These are phyloP conservation scores for Lactifluus piperatus DNA, from an alignment of 768 basidiomycete genomes.

Conservation along the genomic window DNA sequence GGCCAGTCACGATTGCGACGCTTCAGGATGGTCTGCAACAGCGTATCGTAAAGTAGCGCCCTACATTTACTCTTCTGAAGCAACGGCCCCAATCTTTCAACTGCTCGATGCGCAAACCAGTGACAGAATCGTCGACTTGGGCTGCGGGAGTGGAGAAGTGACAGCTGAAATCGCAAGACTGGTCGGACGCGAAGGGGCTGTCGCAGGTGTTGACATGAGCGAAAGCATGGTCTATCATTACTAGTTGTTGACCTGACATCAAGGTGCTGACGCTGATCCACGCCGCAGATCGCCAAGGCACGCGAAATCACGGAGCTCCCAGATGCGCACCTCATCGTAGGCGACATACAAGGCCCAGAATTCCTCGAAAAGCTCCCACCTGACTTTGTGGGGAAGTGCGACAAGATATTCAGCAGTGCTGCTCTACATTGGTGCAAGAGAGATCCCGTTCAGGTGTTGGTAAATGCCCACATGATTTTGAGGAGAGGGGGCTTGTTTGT, in stretches of 20 bases:
- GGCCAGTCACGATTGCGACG: background rate
- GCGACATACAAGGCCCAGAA: constrained; percentile 39
- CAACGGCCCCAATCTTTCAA: constrained; percentile 45
- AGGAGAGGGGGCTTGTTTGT: constrained; percentile 66
- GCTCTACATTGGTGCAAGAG: constrained; percentile 81
- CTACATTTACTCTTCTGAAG: constrained; percentile 59
- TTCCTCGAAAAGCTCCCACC: constrained; percentile 20
- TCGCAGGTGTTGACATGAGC: constrained; percentile 65
- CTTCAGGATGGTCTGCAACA: constrained; percentile 45
- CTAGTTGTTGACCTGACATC: background rate
- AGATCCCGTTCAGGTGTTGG: constrained; percentile 56
- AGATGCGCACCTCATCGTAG: constrained; percentile 27
- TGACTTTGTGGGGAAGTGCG: constrained; percentile 38
- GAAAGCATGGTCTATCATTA: constrained; percentile 57
- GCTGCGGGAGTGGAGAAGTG: constrained; percentile 79
- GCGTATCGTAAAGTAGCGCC: constrained; percentile 55
- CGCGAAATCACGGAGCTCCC: constrained; percentile 13
- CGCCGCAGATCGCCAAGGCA: constrained; percentile 45
- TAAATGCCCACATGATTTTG: constrained; percentile 48
- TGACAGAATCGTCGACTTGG: constrained; percentile 65
- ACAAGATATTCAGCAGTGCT: constrained; percentile 76
- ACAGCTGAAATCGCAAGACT: constrained; percentile 46
- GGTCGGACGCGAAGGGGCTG: constrained; percentile 42
- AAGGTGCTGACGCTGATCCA: background rate
- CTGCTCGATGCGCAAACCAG: constrained; percentile 56